Conservation (phyloP, 352 stramenopile genomes). For the Aphanomyces stellatus region DNA sequence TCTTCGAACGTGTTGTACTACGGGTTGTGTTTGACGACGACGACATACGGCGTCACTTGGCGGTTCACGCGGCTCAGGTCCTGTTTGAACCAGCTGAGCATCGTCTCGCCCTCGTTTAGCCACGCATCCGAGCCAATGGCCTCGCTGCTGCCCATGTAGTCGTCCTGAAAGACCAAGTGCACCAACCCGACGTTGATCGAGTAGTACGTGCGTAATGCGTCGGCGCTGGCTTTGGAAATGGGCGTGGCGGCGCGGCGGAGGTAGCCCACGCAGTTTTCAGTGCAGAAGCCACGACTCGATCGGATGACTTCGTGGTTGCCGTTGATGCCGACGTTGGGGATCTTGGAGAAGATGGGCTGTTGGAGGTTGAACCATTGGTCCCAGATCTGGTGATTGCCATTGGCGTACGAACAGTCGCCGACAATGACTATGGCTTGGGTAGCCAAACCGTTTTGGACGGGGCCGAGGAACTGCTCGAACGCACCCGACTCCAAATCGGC, state of each 20-base stretch:
- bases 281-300: conserved; percentile 29
- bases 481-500: conserved; percentile 32
- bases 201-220: conserved; percentile 33
- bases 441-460: conserved; percentile 30
- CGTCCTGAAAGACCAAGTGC: conserved; percentile 45
- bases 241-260: conserved; percentile 40
- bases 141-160: conserved; percentile 42
- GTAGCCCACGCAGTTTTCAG: conserved; percentile 36
- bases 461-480: conserved; percentile 27
- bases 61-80: neutral
- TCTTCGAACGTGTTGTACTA: conserved; percentile 53
- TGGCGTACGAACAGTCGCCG: conserved; percentile 58
- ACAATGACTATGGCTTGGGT: conserved; percentile 42
- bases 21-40: conserved; percentile 14
- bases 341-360: conserved; percentile 33
- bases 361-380: conserved; percentile 57
- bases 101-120: conserved; percentile 23
- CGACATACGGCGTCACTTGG: neutral
- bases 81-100: conserved; percentile 1
- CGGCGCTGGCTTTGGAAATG: conserved; percentile 35
- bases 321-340: conserved; percentile 40
- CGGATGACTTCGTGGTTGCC: conserved; percentile 61
- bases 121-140: conserved; percentile 33
- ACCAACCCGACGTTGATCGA: conserved; percentile 46
- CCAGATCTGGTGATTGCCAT: conserved; percentile 53